Conservation (phyloP, 805 yeast genomes). For the Candida argentea region DNA sequence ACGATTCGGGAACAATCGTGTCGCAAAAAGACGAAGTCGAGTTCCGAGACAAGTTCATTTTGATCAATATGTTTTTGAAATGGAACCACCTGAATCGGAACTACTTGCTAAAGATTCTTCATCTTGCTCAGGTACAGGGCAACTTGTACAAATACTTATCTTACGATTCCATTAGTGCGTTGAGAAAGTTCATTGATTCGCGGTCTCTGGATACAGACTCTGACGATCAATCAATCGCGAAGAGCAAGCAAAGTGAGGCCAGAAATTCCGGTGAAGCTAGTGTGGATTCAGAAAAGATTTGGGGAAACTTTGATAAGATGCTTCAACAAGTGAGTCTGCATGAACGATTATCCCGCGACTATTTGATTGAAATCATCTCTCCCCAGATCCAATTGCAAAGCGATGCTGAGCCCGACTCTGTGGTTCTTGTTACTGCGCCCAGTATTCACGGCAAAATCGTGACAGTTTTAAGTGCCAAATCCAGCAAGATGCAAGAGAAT, state of each 20-base stretch:
- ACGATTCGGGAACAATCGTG: not conserved
- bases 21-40: slow-evolving; percentile 2
- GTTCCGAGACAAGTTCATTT: slow-evolving; percentile 29
- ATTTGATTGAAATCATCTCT: slow-evolving; percentile 25
- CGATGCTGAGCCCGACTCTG: slow-evolving; percentile 35
- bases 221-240: slow-evolving; percentile 1
- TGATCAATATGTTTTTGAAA: slow-evolving; percentile 29
- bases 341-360: slow-evolving; percentile 28
- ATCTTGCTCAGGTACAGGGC: slow-evolving; percentile 22
- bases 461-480: slow-evolving; percentile 42
- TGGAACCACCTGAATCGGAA: slow-evolving; percentile 32
- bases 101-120: slow-evolving; percentile 23
- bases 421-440: slow-evolving; percentile 67
- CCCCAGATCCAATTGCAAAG: slow-evolving; percentile 36
- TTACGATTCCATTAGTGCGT: slow-evolving; percentile 22
- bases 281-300: slow-evolving; percentile 3
- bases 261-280: not conserved
- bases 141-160: slow-evolving; percentile 21
- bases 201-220: slow-evolving; percentile 2
- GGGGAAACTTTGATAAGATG: slow-evolving; percentile 24
- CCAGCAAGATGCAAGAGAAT: slow-evolving; percentile 21
- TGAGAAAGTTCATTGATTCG: slow-evolving; percentile 24
- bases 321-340: slow-evolving; percentile 11
- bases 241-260: not conserved
- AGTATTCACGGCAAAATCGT: slow-evolving; percentile 57